Conservation (phyloP, 306 rosid genomes). For the Cicer pinnatifidum region DNA sequence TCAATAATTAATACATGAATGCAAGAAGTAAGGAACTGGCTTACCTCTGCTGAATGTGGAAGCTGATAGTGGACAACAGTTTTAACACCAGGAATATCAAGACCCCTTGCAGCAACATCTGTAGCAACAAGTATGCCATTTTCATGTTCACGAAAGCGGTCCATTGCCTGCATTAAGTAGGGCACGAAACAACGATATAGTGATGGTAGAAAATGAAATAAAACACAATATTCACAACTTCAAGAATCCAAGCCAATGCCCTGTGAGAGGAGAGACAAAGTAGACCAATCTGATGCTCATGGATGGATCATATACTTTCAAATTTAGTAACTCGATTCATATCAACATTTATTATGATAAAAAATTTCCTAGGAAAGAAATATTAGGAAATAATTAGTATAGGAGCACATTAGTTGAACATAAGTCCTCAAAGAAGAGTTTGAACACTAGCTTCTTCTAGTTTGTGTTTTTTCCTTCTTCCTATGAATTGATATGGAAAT, state of each 20-base stretch:
- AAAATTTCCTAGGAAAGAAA: background rate
- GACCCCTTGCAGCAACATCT: conserved; percentile 94
- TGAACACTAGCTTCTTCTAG: background rate
- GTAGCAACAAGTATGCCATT: conserved; percentile 88
- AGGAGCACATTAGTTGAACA: background rate
- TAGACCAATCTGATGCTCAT: conserved; percentile 15
- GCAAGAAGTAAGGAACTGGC: conserved; percentile 42
- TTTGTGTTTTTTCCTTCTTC: conserved; percentile 26
- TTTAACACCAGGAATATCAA: conserved; percentile 86
- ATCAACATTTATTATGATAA: conserved; percentile 3
- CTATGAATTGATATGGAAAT: conserved; percentile 7
- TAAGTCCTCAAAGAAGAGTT: background rate
- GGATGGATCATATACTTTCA: background rate
- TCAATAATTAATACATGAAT: conserved; percentile 10
- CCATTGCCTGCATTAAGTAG: conserved; percentile 69
- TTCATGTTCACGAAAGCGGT: conserved; percentile 77
- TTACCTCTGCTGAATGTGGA: conserved; percentile 95
- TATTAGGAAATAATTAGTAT: background rate
- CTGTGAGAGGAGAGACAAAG: conserved; percentile 15
- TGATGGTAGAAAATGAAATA: conserved; percentile 14
- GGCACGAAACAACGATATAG: conserved; percentile 1
- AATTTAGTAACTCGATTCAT: background rate
- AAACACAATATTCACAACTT: conserved; percentile 12
- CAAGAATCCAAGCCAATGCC: conserved; percentile 6
- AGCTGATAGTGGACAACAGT: conserved; percentile 98